Conservation (phyloP, 805 yeast species). For the Candida coleopterorum region DNA sequence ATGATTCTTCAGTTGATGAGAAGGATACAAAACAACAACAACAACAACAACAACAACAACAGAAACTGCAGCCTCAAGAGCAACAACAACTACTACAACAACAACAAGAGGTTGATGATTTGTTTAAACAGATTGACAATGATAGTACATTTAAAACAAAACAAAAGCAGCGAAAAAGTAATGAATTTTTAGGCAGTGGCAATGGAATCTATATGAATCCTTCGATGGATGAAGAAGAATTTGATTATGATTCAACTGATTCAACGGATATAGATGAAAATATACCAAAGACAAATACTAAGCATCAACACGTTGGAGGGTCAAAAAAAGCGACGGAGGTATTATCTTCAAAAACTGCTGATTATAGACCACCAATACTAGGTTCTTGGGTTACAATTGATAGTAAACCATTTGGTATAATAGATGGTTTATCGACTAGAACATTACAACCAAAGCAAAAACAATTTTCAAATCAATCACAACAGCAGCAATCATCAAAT, state of each 20-base stretch:
- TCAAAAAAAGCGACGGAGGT: constrained; percentile 84
- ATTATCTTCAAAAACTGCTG: constrained; percentile 78
- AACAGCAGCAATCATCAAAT: neutral
- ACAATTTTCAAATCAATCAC: constrained; percentile 4
- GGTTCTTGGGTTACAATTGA: constrained; percentile 87
- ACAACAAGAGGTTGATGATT: constrained; percentile 14
- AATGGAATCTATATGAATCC: constrained; percentile 1
- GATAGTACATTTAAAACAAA: constrained; percentile 9
- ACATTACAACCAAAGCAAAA: constrained; percentile 38
- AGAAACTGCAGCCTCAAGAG: constrained; percentile 6
- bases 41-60: neutral
- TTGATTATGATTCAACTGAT: constrained; percentile 63
- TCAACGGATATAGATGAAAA: constrained; percentile 92
- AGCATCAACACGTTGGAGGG: constrained; percentile 43
- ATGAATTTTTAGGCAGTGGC: neutral
- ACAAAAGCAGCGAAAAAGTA: neutral
- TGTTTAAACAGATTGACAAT: constrained; percentile 22
- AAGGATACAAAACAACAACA: constrained; percentile 11
- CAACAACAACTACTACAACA: constrained; percentile 1
- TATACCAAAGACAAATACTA: constrained; percentile 56
- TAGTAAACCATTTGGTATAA: constrained; percentile 84
- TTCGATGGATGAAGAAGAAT: constrained; percentile 15
- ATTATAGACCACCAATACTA: constrained; percentile 83
- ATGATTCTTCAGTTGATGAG: constrained; percentile 25
- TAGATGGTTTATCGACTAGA: constrained; percentile 90